phyloP scores from a whole-genome alignment of 176 grass and related monocot genomes.

The Areca catechu region DNA sequence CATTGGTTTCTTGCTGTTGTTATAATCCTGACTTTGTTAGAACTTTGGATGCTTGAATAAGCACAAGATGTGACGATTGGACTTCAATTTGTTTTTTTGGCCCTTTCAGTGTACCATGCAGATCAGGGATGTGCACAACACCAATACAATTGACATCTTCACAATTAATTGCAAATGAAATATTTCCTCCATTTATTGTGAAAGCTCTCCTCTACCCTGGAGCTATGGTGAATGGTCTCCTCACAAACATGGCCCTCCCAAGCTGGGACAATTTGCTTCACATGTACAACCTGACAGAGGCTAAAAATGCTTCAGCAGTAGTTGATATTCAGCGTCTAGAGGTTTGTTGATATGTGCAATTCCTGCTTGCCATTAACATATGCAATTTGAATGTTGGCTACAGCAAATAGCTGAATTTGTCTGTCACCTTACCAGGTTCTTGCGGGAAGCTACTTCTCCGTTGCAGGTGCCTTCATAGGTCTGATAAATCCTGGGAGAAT shows the following conservation, averaged over 20 bases:
- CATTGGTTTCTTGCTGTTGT: too few species aligned
- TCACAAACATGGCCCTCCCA: slow-evolving; percentile 45
- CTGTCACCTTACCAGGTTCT: slow-evolving; percentile 42
- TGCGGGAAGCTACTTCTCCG: slow-evolving; percentile 94
- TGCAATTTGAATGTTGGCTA: too few species aligned
- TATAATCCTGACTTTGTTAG: background rate
- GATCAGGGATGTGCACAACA: slow-evolving; percentile 87
- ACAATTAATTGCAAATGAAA: slow-evolving; percentile 82
- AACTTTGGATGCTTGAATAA: slow-evolving; percentile 6
- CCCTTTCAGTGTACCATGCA: slow-evolving; percentile 72
- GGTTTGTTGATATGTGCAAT: slow-evolving; percentile 16
- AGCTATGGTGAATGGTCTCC: slow-evolving; percentile 44
- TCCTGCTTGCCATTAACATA: too few species aligned
- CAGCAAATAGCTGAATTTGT: background rate
- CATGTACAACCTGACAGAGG: slow-evolving; percentile 80
- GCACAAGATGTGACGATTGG: slow-evolving; percentile 6
- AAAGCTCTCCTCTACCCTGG: slow-evolving; percentile 78
- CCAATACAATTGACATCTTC: slow-evolving; percentile 87
- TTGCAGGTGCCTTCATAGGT: slow-evolving; percentile 64
- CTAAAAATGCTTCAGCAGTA: slow-evolving; percentile 62
- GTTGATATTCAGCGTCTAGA: slow-evolving; percentile 85
- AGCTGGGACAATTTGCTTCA: slow-evolving; percentile 62
- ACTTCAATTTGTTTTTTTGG: slow-evolving; percentile 7
- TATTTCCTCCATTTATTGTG: slow-evolving; percentile 66
- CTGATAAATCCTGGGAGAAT: slow-evolving; percentile 86